Conservation (phyloP, 2,329 filamentous ascomycete genomes). For the Alternaria atra region DNA sequence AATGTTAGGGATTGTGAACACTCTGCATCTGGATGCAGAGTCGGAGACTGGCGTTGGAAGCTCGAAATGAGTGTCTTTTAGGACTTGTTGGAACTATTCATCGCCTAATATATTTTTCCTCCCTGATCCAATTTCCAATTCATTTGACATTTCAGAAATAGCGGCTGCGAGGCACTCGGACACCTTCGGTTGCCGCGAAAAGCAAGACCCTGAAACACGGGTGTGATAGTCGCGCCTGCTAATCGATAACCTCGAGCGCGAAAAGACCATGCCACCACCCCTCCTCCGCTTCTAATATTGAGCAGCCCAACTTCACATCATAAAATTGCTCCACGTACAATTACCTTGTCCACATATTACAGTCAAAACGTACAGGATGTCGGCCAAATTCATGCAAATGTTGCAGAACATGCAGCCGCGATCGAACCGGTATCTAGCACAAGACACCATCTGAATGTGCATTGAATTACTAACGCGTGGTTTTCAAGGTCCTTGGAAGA, state of each 20-base stretch:
- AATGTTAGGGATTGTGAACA: neutral
- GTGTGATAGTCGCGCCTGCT: conserved; percentile 1
- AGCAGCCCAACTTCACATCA: neutral
- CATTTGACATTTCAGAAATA: neutral
- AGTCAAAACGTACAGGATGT: conserved; percentile 16
- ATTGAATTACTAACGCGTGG: neutral
- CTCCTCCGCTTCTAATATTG: neutral
- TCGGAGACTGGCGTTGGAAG: neutral
- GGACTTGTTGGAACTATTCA: neutral
- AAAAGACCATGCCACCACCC: conserved; percentile 5
- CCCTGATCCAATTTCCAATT: neutral
- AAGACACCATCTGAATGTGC: neutral
- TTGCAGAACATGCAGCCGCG: conserved; percentile 23
- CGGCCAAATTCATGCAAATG: conserved; percentile 23
- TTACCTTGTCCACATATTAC: too few relatives aligned
- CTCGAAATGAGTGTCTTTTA: neutral
- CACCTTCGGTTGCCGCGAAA: neutral
- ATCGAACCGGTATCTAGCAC: conserved; percentile 6
- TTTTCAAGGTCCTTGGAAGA: conserved; percentile 16
- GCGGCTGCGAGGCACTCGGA: neutral
- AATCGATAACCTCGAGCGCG: conserved; percentile 6
- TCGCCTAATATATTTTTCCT: neutral
- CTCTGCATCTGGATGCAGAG: neutral
- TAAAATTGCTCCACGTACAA: neutral
- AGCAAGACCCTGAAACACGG: neutral